A percentile compares a stretch with the other conserved stretches of the same genome.
These are phyloP conservation scores for Rhizopus microsporus DNA, from an alignment of 371 early-diverging fungal species.

Conservation along the genomic window DNA sequence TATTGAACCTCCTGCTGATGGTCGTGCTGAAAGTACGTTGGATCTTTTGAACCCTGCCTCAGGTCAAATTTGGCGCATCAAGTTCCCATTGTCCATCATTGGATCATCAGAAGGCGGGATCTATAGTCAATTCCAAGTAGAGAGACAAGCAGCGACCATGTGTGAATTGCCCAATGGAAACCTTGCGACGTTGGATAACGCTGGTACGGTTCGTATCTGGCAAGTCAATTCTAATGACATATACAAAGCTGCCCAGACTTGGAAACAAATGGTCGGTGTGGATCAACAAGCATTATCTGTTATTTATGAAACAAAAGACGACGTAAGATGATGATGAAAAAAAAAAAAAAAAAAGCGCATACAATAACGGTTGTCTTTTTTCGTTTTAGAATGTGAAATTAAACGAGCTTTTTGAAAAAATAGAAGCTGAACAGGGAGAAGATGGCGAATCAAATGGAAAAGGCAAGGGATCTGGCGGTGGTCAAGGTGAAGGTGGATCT, in stretches of 20 bases:
- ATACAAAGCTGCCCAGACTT: constrained; percentile 63
- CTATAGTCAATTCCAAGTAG: constrained; percentile 53
- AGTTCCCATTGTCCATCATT: constrained; percentile 62
- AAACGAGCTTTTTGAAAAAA: constrained; percentile 5
- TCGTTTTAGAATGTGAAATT: constrained; percentile 4
- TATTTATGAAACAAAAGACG: constrained; percentile 64
- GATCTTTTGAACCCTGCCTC: constrained; percentile 62
- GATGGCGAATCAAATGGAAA: constrained; percentile 34
- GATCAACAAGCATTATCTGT: constrained; percentile 65
- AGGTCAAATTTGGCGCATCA: constrained; percentile 62
- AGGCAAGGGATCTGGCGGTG: constrained; percentile 29
- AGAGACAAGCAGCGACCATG: constrained; percentile 57
- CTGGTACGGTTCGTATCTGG: constrained; percentile 70
- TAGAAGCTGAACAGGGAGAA: constrained; percentile 30
- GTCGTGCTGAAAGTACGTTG: constrained; percentile 62
- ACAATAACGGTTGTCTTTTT: neutral
- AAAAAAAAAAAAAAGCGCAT: neutral
- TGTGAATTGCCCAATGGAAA: constrained; percentile 68
- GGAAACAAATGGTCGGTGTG: constrained; percentile 78
- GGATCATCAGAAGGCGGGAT: constrained; percentile 40
- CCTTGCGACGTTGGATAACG: constrained; percentile 67
- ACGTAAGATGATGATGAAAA: constrained; percentile 14
- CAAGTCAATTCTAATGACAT: constrained; percentile 63
- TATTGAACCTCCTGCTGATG: constrained; percentile 57
- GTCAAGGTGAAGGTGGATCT: constrained; percentile 36